These are phyloP conservation scores for Umbelopsis isabellina DNA, from an alignment of 192 early-diverging fungal species.

Conservation along the genomic window DNA sequence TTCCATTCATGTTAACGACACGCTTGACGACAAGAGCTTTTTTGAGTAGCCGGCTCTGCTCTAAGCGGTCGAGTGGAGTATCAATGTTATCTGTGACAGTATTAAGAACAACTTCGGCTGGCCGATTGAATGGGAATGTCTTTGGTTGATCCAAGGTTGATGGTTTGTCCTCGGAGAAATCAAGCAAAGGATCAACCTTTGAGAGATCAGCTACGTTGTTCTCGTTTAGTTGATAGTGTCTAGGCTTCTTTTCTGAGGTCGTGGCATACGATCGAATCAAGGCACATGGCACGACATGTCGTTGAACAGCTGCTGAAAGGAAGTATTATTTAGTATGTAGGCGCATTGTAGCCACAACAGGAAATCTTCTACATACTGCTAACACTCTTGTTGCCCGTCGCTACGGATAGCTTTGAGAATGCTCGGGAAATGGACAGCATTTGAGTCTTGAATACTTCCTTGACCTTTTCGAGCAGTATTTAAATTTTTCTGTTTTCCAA, in stretches of 20 bases:
- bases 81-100: slow-evolving; percentile 37
- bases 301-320: slow-evolving; percentile 7
- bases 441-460: not conserved
- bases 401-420: slow-evolving; percentile 15
- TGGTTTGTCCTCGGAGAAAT: slow-evolving; percentile 30
- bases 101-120: slow-evolving; percentile 34
- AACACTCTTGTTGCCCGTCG: not conserved
- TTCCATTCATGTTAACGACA: slow-evolving; percentile 77
- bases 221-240: slow-evolving; percentile 18
- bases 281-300: slow-evolving; percentile 1
- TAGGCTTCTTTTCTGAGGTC: slow-evolving; percentile 7
- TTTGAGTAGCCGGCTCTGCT: slow-evolving; percentile 65
- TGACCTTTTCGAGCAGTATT: not conserved
- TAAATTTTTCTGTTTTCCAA: slow-evolving; percentile 19
- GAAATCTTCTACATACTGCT: not conserved
- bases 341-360: too few species aligned
- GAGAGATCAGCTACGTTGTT: slow-evolving; percentile 29
- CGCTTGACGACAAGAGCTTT: slow-evolving; percentile 74
- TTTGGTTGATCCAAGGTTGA: slow-evolving; percentile 34
- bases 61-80: slow-evolving; percentile 50
- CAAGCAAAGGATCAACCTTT: slow-evolving; percentile 36
- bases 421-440: slow-evolving; percentile 18
- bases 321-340: not conserved
- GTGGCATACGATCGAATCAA: slow-evolving; percentile 30
- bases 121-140: slow-evolving; percentile 32